Evolutionary conservation across 129 eudicot genomes (phyloP).

Genomic region (Flaveria linearis): DNA sequence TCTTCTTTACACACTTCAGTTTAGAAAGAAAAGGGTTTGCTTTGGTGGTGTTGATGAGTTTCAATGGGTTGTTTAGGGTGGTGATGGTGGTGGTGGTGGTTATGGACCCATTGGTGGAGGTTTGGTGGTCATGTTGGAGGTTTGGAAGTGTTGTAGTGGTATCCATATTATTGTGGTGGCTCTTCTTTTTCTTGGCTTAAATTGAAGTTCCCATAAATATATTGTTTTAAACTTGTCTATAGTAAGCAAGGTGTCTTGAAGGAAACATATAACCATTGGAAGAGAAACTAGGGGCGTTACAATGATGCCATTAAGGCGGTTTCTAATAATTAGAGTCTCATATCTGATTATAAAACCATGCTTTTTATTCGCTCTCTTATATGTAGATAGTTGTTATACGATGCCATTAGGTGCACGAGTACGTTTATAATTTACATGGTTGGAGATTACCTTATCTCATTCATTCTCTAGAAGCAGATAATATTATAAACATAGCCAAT

Average conservation of each 20-base stretch:
- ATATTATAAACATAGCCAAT: too few species aligned
- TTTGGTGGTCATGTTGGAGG: constrained; percentile 6
- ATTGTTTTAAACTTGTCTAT: neutral
- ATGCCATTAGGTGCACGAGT: too few species aligned
- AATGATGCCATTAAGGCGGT: too few species aligned
- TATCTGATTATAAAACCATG: too few species aligned
- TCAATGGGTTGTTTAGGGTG: neutral
- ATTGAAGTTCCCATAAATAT: neutral
- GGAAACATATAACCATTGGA: neutral
- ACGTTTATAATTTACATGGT: too few species aligned
- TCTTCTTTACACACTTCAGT: constrained; percentile 26
- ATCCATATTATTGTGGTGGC: constrained; percentile 22
- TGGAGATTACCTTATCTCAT: too few species aligned
- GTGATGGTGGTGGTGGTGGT: neutral
- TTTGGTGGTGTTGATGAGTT: constrained; percentile 13
- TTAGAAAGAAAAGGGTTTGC: constrained; percentile 21
- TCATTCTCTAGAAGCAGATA: too few species aligned
- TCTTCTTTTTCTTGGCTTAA: constrained; percentile 21
- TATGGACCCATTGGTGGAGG: neutral
- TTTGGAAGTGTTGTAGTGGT: constrained; percentile 16
- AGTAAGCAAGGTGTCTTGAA: neutral
- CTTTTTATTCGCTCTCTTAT: too few species aligned
- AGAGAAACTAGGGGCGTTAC: too few species aligned
- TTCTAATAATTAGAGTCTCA: too few species aligned
- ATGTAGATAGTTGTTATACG: too few species aligned